phyloP scores from a whole-genome alignment of 1,284 basidiomycete species.

The Naganishia liquefaciens region DNA sequence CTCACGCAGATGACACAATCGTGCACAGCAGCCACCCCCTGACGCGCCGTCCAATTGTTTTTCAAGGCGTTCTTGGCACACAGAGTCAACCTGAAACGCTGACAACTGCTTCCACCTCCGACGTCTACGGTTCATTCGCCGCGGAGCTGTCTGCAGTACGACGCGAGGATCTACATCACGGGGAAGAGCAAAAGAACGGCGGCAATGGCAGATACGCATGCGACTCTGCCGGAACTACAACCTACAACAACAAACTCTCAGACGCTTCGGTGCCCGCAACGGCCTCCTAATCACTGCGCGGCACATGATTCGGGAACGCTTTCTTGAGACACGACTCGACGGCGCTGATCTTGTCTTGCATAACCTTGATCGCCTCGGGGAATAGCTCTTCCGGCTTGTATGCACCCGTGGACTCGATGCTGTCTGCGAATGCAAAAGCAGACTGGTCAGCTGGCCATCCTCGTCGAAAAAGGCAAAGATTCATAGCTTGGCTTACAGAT shows the following conservation, averaged over 20 bases:
- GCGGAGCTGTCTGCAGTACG: too few relatives aligned
- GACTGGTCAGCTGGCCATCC: background rate
- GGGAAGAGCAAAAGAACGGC: too few relatives aligned
- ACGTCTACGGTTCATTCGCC: too few relatives aligned
- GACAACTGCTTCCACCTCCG: too few relatives aligned
- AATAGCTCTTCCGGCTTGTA: slow-evolving; percentile 84
- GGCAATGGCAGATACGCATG: too few relatives aligned
- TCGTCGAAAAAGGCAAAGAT: background rate
- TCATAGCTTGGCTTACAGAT: slow-evolving; percentile 83
- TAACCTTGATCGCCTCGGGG: slow-evolving; percentile 76
- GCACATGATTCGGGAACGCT: slow-evolving; percentile 31
- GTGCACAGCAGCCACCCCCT: too few relatives aligned
- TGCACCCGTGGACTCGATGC: slow-evolving; percentile 84
- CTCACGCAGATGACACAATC: too few relatives aligned
- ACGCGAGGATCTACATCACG: too few relatives aligned
- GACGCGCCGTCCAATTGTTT: too few relatives aligned
- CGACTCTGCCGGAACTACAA: too few relatives aligned
- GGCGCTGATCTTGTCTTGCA: slow-evolving; percentile 72
- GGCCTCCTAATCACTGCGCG: slow-evolving; percentile 9
- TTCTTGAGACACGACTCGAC: slow-evolving; percentile 49
- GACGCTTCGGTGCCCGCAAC: background rate
- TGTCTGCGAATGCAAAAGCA: slow-evolving; percentile 60
- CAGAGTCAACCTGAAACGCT: too few relatives aligned
- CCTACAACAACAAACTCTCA: background rate
- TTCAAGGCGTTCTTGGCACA: too few relatives aligned